These are phyloP conservation scores for Yarrowia phangngaensis DNA, from an alignment of 805 yeast genomes.

Conservation along the genomic window DNA sequence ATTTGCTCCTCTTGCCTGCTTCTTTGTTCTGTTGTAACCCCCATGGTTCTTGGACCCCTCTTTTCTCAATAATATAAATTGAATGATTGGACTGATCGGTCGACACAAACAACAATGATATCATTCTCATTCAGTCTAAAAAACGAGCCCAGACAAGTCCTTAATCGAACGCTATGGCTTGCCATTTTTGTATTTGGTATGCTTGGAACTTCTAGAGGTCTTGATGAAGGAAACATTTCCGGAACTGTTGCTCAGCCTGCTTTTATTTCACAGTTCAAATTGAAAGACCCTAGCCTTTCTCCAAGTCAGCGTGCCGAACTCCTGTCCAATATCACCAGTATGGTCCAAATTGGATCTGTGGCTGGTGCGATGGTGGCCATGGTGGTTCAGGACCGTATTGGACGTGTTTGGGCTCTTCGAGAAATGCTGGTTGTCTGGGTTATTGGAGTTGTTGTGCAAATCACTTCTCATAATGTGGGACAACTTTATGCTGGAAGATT, in stretches of 20 bases:
- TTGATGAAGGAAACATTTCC: conserved; percentile 53
- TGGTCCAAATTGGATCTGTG: conserved; percentile 56
- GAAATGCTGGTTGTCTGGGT: conserved; percentile 46
- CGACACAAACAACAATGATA: background rate
- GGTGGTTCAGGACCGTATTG: conserved; percentile 49
- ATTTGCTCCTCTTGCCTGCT: too few species aligned
- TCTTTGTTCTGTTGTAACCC: too few species aligned
- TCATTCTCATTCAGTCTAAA: background rate
- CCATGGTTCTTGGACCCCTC: too few species aligned
- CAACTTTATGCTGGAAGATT: conserved; percentile 56
- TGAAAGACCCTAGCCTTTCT: conserved; percentile 43
- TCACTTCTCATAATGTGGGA: conserved; percentile 46
- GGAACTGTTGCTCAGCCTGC: conserved; percentile 47
- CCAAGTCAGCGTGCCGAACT: conserved; percentile 44
- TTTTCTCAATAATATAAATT: too few species aligned
- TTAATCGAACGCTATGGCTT: conserved; percentile 45
- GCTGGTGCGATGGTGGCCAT: conserved; percentile 53
- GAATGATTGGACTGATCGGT: background rate
- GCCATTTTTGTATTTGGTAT: conserved; percentile 52
- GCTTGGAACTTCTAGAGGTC: conserved; percentile 55
- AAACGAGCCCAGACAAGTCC: conserved; percentile 27
- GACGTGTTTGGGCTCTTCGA: conserved; percentile 50
- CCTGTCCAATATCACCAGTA: conserved; percentile 52
- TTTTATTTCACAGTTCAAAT: conserved; percentile 46
- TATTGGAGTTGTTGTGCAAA: conserved; percentile 48